These are phyloP conservation scores for Saitozyma podzolica DNA, from an alignment of 768 basidiomycete species.

Conservation along the genomic window DNA sequence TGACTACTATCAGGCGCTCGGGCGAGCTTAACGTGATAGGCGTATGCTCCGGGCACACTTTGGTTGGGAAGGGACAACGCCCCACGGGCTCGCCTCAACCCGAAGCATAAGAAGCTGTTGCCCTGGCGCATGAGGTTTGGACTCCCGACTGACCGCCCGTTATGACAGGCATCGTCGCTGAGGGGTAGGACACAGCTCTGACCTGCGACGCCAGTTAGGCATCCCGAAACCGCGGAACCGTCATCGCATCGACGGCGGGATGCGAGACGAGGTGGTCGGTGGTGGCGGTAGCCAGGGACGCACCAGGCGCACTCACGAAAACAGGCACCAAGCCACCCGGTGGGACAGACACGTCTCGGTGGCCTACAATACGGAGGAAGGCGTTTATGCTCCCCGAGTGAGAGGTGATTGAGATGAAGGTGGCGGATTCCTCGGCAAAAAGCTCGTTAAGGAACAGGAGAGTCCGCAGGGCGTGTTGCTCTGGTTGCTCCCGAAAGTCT, in stretches of 20 bases:
- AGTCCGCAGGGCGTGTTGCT: conserved; percentile 23
- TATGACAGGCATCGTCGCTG: conserved; percentile 14
- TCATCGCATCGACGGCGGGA: too few species aligned
- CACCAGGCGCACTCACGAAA: conserved; percentile 20
- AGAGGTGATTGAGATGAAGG: conserved; percentile 42
- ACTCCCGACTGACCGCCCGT: conserved; percentile 12
- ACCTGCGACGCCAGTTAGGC: background rate
- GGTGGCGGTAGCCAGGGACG: background rate
- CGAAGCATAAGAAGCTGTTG: too few species aligned
- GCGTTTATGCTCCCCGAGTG: conserved; percentile 39
- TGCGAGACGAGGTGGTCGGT: too few species aligned
- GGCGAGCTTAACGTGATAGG: too few species aligned
- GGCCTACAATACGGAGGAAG: conserved; percentile 31
- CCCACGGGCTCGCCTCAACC: too few species aligned
- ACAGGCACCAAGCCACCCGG: conserved; percentile 44
- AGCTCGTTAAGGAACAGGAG: conserved; percentile 28
- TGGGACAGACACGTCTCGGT: conserved; percentile 22
- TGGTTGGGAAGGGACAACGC: too few species aligned
- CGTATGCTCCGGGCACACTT: too few species aligned
- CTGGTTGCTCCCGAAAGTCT: conserved; percentile 18
- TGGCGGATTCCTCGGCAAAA: conserved; percentile 30
- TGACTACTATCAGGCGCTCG: too few species aligned
- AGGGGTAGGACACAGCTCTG: conserved; percentile 18
- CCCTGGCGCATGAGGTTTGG: background rate
- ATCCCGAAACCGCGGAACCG: too few species aligned